Conservation (phyloP, 2,329 filamentous ascomycete genomes). For the Raffaelea ambrosiae region DNA sequence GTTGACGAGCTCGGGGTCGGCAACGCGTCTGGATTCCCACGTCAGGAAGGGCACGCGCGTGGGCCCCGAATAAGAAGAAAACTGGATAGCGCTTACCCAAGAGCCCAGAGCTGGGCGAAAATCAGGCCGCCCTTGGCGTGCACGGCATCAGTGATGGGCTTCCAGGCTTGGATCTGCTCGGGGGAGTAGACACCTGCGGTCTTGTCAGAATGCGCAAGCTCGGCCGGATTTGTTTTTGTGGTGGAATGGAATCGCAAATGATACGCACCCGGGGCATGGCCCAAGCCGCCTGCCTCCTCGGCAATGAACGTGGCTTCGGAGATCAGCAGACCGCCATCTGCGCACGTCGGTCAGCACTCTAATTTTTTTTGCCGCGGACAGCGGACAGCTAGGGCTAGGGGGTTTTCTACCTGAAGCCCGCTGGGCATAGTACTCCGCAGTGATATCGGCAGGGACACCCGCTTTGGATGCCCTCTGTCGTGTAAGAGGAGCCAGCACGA, state of each 20-base stretch:
- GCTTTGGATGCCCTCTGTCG: background rate
- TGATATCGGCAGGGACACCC: background rate
- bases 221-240: too few relatives aligned
- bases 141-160: constrained; percentile 3
- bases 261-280: background rate
- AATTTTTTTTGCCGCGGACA: background rate
- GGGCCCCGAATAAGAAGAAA: too few relatives aligned
- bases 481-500: background rate
- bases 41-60: too few relatives aligned
- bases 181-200: constrained; percentile 24
- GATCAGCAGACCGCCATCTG: constrained; percentile 22
- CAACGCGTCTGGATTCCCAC: constrained; percentile 8
- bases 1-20: constrained; percentile 24
- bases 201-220: constrained; percentile 29
- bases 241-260: constrained; percentile 16
- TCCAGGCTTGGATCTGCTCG: constrained; percentile 3
- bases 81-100: constrained; percentile 17
- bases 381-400: too few relatives aligned
- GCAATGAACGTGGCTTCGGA: constrained; percentile 34
- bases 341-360: background rate
- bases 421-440: background rate
- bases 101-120: constrained; percentile 40
- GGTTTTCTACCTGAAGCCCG: background rate
- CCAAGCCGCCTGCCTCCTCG: background rate
- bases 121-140: constrained; percentile 6